A percentile compares a stretch with the other conserved stretches of the same genome.
These are phyloP conservation scores for Verticillium longisporum DNA, from an alignment of 2,329 filamentous ascomycete species.

Conservation along the genomic window DNA sequence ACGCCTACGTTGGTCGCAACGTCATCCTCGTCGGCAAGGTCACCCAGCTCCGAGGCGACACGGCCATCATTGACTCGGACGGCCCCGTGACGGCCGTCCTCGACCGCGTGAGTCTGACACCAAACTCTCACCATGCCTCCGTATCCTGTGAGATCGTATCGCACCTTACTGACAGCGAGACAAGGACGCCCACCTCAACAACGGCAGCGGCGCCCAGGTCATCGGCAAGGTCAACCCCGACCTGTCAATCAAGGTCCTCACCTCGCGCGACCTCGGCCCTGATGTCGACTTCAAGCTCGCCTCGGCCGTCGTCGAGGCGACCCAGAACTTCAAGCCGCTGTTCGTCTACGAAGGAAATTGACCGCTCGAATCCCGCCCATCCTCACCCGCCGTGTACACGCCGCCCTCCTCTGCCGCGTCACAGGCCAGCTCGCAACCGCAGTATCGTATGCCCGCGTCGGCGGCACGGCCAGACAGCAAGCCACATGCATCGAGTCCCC, in stretches of 20 bases:
- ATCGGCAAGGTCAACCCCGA: conserved; percentile 76
- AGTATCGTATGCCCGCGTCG: neutral
- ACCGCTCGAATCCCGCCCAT: neutral
- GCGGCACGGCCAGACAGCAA: too few species aligned
- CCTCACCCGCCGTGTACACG: neutral
- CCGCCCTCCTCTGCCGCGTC: neutral
- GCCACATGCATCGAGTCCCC: too few species aligned
- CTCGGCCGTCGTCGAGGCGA: conserved; percentile 76
- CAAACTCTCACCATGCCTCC: neutral
- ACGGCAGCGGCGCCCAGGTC: conserved; percentile 66
- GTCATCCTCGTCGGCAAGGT: conserved; percentile 86
- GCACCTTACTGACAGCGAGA: neutral
- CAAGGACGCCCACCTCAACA: conserved; percentile 64
- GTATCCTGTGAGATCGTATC: neutral
- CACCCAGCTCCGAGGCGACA: conserved; percentile 71
- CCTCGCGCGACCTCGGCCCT: conserved; percentile 61
- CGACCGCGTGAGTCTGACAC: conserved; percentile 53
- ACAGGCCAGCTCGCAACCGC: neutral
- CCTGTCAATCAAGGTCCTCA: conserved; percentile 63
- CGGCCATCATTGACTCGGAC: conserved; percentile 72
- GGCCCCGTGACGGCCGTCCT: conserved; percentile 70
- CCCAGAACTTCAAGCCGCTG: conserved; percentile 72
- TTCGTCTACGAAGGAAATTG: conserved; percentile 54
- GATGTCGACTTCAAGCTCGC: conserved; percentile 68
- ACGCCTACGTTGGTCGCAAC: conserved; percentile 65